These are phyloP conservation scores for Glebionis coronaria DNA, from an alignment of 129 eudicot genomes.

Conservation along the genomic window DNA sequence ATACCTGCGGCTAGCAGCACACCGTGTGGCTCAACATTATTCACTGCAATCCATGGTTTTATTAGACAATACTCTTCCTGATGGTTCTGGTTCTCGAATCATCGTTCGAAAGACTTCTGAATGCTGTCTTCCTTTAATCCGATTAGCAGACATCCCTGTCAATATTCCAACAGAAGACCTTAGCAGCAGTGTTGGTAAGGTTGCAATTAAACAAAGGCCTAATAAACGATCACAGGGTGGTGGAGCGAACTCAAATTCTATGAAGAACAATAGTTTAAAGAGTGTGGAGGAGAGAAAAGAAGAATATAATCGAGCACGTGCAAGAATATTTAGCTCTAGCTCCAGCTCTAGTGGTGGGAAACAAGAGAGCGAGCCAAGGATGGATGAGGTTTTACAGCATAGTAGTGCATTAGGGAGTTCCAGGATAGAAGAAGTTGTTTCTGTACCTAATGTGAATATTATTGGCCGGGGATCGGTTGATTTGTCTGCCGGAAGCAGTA, in stretches of 20 bases:
- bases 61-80: conserved; percentile 70
- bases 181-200: conserved; percentile 50
- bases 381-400: conserved; percentile 57
- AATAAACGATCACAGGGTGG: conserved; percentile 52
- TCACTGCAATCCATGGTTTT: conserved; percentile 95
- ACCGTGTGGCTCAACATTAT: conserved; percentile 98
- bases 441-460: conserved; percentile 45
- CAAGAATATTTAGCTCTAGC: conserved; percentile 87
- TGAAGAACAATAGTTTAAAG: conserved; percentile 60
- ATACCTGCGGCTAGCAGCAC: conserved; percentile 94
- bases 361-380: conserved; percentile 51
- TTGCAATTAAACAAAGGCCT: conserved; percentile 96
- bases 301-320: conserved; percentile 95
- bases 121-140: conserved; percentile 60
- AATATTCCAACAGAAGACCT: conserved; percentile 66
- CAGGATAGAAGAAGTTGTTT: conserved; percentile 46
- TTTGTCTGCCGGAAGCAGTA: conserved; percentile 70
- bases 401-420: conserved; percentile 39
- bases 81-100: conserved; percentile 86
- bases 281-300: conserved; percentile 99
- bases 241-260: conserved; percentile 43
- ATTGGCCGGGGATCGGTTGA: conserved; percentile 51
- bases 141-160: conserved; percentile 92
- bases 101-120: conserved; percentile 84
- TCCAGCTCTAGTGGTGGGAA: conserved; percentile 41